Evolutionary conservation across 2,329 filamentous ascomycete species (phyloP).

Genomic region (Talaromyces sp.): DNA sequence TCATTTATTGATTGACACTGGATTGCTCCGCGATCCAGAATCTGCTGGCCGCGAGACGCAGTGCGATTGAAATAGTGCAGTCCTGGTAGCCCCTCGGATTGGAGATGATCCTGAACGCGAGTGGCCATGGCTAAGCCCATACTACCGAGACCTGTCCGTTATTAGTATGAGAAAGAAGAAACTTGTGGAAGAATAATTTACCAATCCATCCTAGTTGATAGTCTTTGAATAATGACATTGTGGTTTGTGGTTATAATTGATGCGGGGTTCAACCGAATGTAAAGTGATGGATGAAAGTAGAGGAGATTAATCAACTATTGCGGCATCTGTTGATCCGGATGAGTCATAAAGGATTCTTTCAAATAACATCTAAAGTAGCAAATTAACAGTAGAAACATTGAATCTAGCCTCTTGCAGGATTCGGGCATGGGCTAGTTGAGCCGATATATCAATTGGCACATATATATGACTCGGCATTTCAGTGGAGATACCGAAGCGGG

Average conservation of each 20-base stretch:
- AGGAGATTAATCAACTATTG: too few relatives aligned
- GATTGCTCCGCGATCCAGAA: slow-evolving; percentile 5
- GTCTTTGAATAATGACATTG: neutral
- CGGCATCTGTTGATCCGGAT: too few relatives aligned
- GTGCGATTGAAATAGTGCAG: slow-evolving; percentile 14
- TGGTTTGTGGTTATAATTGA: neutral
- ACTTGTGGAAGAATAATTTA: neutral
- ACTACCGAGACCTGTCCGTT: slow-evolving; percentile 8
- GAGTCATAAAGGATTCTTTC: too few relatives aligned
- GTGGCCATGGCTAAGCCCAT: slow-evolving; percentile 15
- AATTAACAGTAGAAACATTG: too few relatives aligned
- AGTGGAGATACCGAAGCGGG: too few relatives aligned
- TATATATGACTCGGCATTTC: too few relatives aligned
- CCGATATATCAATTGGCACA: too few relatives aligned
- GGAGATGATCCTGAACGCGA: slow-evolving; percentile 10
- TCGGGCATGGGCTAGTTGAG: too few relatives aligned
- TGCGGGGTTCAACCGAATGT: neutral
- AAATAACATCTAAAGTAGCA: too few relatives aligned
- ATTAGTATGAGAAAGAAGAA: neutral
- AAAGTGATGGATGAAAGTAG: neutral
- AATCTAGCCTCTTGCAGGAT: too few relatives aligned
- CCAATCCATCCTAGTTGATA: neutral
- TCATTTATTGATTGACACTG: slow-evolving; percentile 6
- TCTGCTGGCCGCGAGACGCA: slow-evolving; percentile 6
- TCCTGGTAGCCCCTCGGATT: neutral